These are phyloP conservation scores for Starmerella stigmatis DNA, from an alignment of 805 yeast genomes.

Conservation along the genomic window DNA sequence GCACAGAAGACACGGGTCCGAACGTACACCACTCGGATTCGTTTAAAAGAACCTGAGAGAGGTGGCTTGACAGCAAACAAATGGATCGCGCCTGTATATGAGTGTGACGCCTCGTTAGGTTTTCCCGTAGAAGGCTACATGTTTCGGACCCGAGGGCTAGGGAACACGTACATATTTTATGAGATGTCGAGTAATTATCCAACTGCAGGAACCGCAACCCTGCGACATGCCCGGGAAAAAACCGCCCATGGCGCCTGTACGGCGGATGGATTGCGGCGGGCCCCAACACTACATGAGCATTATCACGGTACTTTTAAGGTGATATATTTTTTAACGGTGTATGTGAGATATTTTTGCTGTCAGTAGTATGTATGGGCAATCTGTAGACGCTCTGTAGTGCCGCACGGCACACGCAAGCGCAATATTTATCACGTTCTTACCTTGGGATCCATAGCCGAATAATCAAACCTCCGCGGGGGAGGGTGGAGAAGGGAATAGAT, in stretches of 20 bases:
- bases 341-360: too few relatives aligned
- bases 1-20: too few relatives aligned
- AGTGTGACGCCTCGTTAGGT: not conserved
- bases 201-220: constrained; percentile 6
- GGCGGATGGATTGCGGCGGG: not conserved
- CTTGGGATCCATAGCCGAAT: too few relatives aligned
- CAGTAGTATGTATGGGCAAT: too few relatives aligned
- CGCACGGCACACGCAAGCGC: constrained; percentile 1
- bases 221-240: constrained; percentile 6
- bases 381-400: too few relatives aligned
- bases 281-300: not conserved
- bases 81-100: not conserved
- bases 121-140: not conserved
- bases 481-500: too few relatives aligned
- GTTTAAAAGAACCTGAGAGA: too few relatives aligned
- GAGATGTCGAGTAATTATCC: constrained; percentile 7
- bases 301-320: too few relatives aligned
- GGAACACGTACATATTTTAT: not conserved
- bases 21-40: too few relatives aligned
- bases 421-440: too few relatives aligned
- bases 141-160: constrained; percentile 4
- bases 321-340: too few relatives aligned
- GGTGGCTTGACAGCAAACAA: not conserved
- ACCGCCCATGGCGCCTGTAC: constrained; percentile 4
- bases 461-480: too few relatives aligned